These are phyloP conservation scores for Cymbopogon flexuosus DNA, from an alignment of 202 grass and related monocot genomes.

Conservation along the genomic window DNA sequence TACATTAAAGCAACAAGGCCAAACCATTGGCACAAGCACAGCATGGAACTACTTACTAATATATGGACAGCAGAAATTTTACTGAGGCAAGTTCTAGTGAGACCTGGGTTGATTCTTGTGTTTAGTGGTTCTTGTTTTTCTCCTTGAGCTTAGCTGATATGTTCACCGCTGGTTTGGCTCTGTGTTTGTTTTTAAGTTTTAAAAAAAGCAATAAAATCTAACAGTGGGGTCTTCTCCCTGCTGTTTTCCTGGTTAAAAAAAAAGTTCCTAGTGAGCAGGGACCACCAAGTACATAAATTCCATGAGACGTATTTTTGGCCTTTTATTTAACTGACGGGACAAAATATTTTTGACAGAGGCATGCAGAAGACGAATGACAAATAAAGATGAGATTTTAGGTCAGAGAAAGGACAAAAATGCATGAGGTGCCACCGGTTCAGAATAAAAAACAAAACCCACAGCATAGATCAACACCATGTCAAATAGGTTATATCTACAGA, in stretches of 20 bases:
- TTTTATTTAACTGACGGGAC: not conserved
- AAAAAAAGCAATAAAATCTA: too few relatives aligned
- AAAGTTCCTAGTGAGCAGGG: not conserved
- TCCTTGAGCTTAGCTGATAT: too few relatives aligned
- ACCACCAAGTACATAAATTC: not conserved
- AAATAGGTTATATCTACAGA: constrained; percentile 4
- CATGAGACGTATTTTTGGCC: not conserved
- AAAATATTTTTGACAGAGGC: not conserved
- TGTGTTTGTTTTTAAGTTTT: too few relatives aligned
- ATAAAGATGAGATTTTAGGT: not conserved
- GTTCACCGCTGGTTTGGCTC: too few relatives aligned
- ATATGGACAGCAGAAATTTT: not conserved
- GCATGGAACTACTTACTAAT: not conserved
- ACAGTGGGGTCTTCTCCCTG: too few relatives aligned
- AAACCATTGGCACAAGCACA: not conserved
- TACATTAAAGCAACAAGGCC: not conserved
- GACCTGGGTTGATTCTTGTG: too few relatives aligned
- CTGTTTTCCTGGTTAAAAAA: too few relatives aligned
- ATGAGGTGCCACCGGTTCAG: not conserved
- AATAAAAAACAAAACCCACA: constrained; percentile 19
- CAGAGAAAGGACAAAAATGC: not conserved
- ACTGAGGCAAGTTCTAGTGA: too few relatives aligned
- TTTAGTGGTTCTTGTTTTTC: too few relatives aligned
- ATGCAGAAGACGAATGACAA: not conserved
- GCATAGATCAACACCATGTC: constrained; percentile 5